phyloP scores from a whole-genome alignment of 257 asterid genomes.

The Solanum ossicruentum region DNA sequence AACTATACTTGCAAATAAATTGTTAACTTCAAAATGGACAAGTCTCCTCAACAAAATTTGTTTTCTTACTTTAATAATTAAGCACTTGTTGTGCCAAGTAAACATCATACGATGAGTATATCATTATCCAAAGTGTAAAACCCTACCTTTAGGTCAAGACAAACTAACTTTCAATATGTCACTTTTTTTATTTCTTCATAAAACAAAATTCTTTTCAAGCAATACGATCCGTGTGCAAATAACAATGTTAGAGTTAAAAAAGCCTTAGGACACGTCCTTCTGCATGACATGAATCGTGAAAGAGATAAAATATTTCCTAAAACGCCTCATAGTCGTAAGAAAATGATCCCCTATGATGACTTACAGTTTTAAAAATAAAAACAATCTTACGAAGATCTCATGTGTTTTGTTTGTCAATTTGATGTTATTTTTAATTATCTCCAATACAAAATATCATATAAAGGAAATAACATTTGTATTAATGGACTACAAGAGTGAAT shows the following conservation, averaged over 20 bases:
- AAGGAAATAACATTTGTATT: too few species aligned
- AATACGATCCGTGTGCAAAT: background rate
- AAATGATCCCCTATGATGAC: background rate
- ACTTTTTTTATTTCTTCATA: background rate
- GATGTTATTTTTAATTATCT: background rate
- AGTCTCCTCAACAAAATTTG: background rate
- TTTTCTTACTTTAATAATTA: background rate
- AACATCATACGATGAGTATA: background rate
- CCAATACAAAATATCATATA: background rate
- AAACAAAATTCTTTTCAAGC: background rate
- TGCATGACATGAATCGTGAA: too few species aligned
- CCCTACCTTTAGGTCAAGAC: background rate
- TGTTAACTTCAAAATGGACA: slow-evolving; percentile 1
- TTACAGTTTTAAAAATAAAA: background rate
- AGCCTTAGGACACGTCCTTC: too few species aligned
- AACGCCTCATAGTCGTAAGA: background rate
- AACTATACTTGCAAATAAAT: background rate
- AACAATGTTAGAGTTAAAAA: too few species aligned
- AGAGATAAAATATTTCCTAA: too few species aligned
- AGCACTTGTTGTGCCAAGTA: background rate
- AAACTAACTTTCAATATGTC: background rate
- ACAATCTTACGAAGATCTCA: background rate
- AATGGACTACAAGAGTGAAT: too few species aligned
- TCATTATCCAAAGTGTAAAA: background rate
- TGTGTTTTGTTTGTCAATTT: background rate